Evolutionary conservation across 805 yeast genomes (phyloP), one percentile per base, ranked within the genome.

Genomic region (Cyberlindnera saturnus): DNA sequence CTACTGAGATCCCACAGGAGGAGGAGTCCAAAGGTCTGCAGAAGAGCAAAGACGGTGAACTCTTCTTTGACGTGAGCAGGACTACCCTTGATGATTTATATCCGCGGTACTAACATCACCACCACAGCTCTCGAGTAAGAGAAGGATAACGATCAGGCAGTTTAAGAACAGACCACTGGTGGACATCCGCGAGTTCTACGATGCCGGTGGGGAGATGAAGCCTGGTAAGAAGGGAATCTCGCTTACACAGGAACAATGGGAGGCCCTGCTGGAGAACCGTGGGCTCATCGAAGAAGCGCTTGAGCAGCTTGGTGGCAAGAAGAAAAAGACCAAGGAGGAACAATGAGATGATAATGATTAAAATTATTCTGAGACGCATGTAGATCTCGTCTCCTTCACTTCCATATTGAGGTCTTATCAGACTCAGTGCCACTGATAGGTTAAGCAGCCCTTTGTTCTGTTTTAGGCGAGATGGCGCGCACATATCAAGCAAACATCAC

Each of bases 201-300:
- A 70, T 41, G 77, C 70, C n/a, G 65, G 68, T 9, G 82, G 82
- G 6, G 82, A 79, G 47, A 70, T 73, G 66, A 73, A 73, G 46
- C 98, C 98, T 0, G 95, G 96, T 1, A 82, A 79, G 57, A 90
- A 90, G 63, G 86, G 86, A 0, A 77, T 81, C 17, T 69, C 86
- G 1, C 59, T 81, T 20, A 76, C 82, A 1, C 73, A 67, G 49
- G 83, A 72, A 4, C 70, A 71, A 18, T 82, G 86, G 81, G 58
- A 58, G 16, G 61, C 60, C 34, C 61, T 81, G 33, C 53, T 79
- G 42, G 76, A 69, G 32, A 56, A 71, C 19, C 63, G 64, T 14
- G 73, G 67, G 3, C 71, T 72, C 17, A 74, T 81, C 30, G 64
- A 72, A 40, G 73, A 65, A 43, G 86, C 86, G 0, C 56, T 79